Conservation (phyloP, 768 basidiomycete genomes). For the Clitopilus hobsonii region DNA sequence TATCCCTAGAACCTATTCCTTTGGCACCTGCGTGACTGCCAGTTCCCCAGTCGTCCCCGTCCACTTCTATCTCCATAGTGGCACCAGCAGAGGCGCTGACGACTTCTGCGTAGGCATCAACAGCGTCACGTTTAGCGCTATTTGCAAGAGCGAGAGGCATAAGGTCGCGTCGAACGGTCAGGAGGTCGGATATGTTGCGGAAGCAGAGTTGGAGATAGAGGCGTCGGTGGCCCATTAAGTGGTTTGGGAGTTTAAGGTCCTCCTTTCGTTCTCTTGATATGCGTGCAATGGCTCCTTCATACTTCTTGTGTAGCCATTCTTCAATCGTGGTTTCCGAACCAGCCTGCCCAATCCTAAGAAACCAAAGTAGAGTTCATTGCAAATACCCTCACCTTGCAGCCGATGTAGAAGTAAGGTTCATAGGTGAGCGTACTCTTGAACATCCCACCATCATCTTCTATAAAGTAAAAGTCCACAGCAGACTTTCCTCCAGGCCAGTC, state of each 20-base stretch:
- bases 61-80: constrained; percentile 63
- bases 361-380: neutral
- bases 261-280: constrained; percentile 84
- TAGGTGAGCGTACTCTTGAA: constrained; percentile 93
- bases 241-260: constrained; percentile 93
- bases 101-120: constrained; percentile 97
- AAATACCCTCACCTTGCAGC: constrained; percentile 65
- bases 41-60: constrained; percentile 51
- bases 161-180: constrained; percentile 82
- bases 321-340: constrained; percentile 89
- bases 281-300: constrained; percentile 80
- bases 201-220: constrained; percentile 88
- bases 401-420: constrained; percentile 93
- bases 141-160: constrained; percentile 88
- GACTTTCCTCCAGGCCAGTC: constrained; percentile 81
- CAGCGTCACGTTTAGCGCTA: constrained; percentile 86
- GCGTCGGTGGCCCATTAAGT: constrained; percentile 90
- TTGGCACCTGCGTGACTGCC: constrained; percentile 30
- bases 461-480: constrained; percentile 95
- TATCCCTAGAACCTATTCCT: constrained; percentile 39
- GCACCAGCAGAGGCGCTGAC: constrained; percentile 74
- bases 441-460: constrained; percentile 93
- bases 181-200: constrained; percentile 89
- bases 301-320: constrained; percentile 93
- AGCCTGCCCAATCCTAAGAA: constrained; percentile 35